Base-by-base conservation (phyloP, 2,329 filamentous ascomycete species). In the Davidsoniella virescens region DNA sequence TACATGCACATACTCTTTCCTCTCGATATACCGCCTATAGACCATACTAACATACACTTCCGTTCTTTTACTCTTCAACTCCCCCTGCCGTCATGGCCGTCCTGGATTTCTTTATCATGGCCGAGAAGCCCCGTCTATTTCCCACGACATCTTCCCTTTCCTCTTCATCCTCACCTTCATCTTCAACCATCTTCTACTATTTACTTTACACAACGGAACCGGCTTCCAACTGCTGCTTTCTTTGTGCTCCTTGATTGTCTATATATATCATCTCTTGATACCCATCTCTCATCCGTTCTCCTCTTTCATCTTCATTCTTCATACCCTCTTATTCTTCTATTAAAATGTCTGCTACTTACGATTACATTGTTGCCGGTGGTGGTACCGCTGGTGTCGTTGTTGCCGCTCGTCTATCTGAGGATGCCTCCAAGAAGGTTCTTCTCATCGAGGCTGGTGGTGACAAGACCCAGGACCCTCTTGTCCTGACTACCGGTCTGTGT, bases 361-460 rank as follows among this genome's bases (percentile, higher is more conserved):
- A 63, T 49, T 62, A 62, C 46, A 52, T 61, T 18, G 55, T 62
- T 33, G 59, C 62, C 2, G 61, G 62, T 5, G 62, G 62, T 23
- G 62, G 62, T 9, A 60, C 62, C 2, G 54, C 61, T 0, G 62
- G 62, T n/a, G 57, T 61, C 8, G 62, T 63, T 16, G 54, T 64
- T 16, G 60, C 61, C 17, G 60, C 59, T n/a, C 60, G 61, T 20
- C 54, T 63, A 7, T 56, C 57, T 12, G 57, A 62, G 26, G 55
- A 61, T 40, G 51, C 44, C 3, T 46, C 25, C 20, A 44, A 50
- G 10, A 52, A 47, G 20, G 54, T 55, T 38, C 49, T 54, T 10
- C 33, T 55, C 18, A 33, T 55, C 18, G 54, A 55, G 41, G 53
- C 53, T 25, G 54, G 54, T 42, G 37, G 12, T 42, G 50, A 52